Evolutionary conservation across 2,329 filamentous ascomycete species (phyloP), one percentile per base, ranked within the genome.

Genomic region (Colletotrichum costaricense): DNA sequence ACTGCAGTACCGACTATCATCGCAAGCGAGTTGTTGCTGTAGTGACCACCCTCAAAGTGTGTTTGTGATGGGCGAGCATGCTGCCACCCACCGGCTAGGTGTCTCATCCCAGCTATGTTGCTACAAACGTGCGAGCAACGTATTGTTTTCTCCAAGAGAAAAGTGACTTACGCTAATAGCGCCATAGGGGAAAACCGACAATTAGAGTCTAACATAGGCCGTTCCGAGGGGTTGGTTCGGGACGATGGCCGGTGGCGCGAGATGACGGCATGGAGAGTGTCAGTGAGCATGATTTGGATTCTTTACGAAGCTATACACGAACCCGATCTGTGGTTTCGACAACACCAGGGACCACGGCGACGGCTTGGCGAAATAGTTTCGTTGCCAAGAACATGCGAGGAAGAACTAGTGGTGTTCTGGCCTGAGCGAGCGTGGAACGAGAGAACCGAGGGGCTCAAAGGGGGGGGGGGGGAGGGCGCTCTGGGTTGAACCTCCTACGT

Each of bases 401-500:
- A 57, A 46, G 66, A 52, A n/a, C 66, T 60, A 30, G 55, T 57
- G 55, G 59, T 73, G 62, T 52, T 62, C 52, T 73, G 67, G 54
- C 52, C 66, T 28, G 55, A 70, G 66, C 66, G 12, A 56, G 5
- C 33, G 59, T 30, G 60, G 24, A 28, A 49, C 22, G 28, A 46
- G 52, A 49, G 30, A 52, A 28, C 28, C 26, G 38, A 49, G 26
- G 24, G 24, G 33, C 19, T 16, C 19, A 19, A 49, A 35, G 16
- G 12, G n/a, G 26, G 12, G n/a, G 24, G 24, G 24, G 38, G 38
- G 42, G 38, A 62, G 35, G 28, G 55, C 67, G 55, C 62, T 46
- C 67, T 49, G 28, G 59, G 59, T 28, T 64, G 55, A 69, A 70
- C 62, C 60, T 73, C 60, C 67, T 73, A 66, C 71, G 71, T 71